Evolutionary conservation across 2,329 filamentous ascomycete genomes (phyloP), one percentile per base, ranked within the genome.

Genomic region (Epichloe uncinata): DNA sequence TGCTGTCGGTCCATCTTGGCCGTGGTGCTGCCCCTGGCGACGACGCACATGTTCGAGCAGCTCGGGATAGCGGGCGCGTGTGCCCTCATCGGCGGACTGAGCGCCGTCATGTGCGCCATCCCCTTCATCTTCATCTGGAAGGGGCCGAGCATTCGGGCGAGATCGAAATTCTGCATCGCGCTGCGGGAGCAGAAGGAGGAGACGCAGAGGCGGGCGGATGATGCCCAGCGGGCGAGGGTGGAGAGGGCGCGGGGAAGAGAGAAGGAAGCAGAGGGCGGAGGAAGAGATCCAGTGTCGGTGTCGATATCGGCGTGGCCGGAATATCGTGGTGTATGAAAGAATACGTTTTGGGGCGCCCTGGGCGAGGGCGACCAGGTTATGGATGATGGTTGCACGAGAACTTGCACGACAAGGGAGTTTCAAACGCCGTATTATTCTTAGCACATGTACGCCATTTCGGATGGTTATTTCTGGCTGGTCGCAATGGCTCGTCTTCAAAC

Each of bases 1-100:
- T 95, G 68, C 69, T 95, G 86, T 1, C 90, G 93, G 50, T 93
- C 93, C 85, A 87, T 97, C 64, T 93, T 91, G 2, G 87, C 89
- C 41, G 90, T 95, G 0, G 66, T 82, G 2, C 68, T 84, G 42
- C 80, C 81, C 3, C 67, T 84, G 26, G 74, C 74, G 4, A 73
- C 74, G 4, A 62, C 66, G 1, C 69, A 65, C 52, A 75, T 78
- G 71, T 78, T 78, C 51, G 47, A 54, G 2, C 60, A 60, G 3
- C 66, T 78, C 1, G 70, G 71, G 1, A 73, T 78, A 20, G 55
- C 66, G 1, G 73, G 74, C 1, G 73, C 73, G 15, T 76, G 73
- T 49, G 71, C 72, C 15, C 61, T 78, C 6, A 66, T 78, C 1
- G 75, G 70, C 6, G 73, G 72, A 0, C 58, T 78, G 3, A 74